Evolutionary conservation across 768 basidiomycete genomes (phyloP).

Genomic region (Mycena rebaudengoi): DNA sequence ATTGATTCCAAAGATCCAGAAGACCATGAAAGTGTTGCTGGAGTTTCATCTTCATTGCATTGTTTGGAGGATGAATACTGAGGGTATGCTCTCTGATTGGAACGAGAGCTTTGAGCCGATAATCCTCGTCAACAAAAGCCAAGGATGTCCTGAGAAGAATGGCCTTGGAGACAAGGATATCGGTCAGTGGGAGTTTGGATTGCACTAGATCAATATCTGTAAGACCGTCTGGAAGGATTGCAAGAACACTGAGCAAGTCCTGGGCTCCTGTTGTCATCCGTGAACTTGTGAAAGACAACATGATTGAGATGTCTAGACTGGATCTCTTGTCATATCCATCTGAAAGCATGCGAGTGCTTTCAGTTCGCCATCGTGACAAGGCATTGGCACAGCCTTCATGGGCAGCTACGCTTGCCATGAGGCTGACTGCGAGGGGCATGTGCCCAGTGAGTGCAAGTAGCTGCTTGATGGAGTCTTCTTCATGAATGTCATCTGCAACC

Average conservation of each 20-base stretch:
- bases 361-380: not conserved
- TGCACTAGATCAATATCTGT: not conserved
- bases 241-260: not conserved
- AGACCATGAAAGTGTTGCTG: not conserved
- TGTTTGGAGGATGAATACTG: not conserved
- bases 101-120: not conserved
- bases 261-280: not conserved
- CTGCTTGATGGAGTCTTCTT: not conserved
- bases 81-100: conserved; percentile 1
- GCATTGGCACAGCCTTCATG: not conserved
- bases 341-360: not conserved
- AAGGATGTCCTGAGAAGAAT: not conserved
- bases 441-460: not conserved
- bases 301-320: not conserved
- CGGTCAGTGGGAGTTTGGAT: not conserved
- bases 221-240: not conserved
- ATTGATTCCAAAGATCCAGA: not conserved
- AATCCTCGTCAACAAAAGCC: not conserved
- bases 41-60: not conserved
- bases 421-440: not conserved
- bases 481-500: not conserved
- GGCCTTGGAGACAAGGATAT: not conserved
- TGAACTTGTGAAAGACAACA: not conserved
- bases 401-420: not conserved
- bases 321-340: not conserved